Conservation (phyloP, 2,329 filamentous ascomycete species). For the Penicillium sp. region DNA sequence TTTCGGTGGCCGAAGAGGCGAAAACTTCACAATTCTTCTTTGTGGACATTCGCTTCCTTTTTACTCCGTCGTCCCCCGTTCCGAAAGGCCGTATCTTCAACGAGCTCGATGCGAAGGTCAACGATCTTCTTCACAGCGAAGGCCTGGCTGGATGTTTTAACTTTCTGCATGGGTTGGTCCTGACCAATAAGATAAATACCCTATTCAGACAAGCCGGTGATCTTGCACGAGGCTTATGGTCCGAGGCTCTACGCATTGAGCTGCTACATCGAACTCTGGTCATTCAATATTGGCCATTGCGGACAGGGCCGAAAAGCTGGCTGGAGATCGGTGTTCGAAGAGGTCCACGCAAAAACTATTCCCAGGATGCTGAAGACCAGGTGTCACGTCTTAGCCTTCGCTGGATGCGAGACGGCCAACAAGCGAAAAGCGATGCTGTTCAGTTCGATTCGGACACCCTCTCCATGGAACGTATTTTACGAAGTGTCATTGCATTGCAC, state of each 20-base stretch:
- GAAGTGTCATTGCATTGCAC: conserved; percentile 72
- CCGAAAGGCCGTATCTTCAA: conserved; percentile 61
- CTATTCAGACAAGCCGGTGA: conserved; percentile 73
- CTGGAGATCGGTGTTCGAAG: conserved; percentile 72
- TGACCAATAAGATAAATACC: conserved; percentile 87
- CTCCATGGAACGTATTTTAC: conserved; percentile 72
- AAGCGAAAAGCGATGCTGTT: conserved; percentile 68
- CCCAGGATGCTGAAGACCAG: conserved; percentile 8
- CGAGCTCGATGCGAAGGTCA: conserved; percentile 69
- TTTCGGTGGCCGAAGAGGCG: conserved; percentile 86
- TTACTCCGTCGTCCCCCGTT: conserved; percentile 67
- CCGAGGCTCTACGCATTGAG: conserved; percentile 73
- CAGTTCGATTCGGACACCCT: conserved; percentile 64
- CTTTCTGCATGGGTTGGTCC: conserved; percentile 79
- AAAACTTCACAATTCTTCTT: conserved; percentile 85
- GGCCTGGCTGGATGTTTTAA: conserved; percentile 80
- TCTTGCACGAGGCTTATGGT: conserved; percentile 71
- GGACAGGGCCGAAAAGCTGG: conserved; percentile 78
- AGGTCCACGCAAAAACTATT: conserved; percentile 17
- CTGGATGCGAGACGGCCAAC: conserved; percentile 83
- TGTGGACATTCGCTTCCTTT: conserved; percentile 84
- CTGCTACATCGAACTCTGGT: conserved; percentile 76
- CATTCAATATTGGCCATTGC: conserved; percentile 84
- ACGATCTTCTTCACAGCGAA: conserved; percentile 65
- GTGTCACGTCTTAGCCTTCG: conserved; percentile 49